A percentile compares a stretch with the other conserved stretches of the same genome.
These are phyloP conservation scores for Aaosphaeria arxii DNA, from an alignment of 2,329 filamentous ascomycete species.

Conservation along the genomic window DNA sequence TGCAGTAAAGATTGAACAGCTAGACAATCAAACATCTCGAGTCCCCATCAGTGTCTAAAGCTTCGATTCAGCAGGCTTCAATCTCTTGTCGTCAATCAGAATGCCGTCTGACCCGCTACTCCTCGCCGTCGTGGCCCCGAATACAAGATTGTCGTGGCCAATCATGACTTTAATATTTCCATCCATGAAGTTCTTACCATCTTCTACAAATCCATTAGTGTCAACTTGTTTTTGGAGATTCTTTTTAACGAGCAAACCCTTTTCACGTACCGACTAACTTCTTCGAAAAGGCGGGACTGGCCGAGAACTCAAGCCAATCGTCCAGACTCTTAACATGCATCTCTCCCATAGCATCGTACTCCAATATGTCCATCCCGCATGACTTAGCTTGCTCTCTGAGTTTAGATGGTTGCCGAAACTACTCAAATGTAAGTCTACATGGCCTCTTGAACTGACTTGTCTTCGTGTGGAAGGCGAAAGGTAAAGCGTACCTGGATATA, in stretches of 20 bases:
- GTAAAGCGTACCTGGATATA: constrained; percentile 10
- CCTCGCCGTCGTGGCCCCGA: constrained; percentile 6
- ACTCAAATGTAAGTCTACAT: no score
- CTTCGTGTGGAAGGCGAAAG: background rate
- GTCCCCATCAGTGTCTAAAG: background rate
- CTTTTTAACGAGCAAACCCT: no score
- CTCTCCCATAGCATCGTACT: constrained; percentile 12
- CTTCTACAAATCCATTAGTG: constrained; percentile 1
- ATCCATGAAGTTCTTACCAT: constrained; percentile 11
- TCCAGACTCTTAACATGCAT: constrained; percentile 15
- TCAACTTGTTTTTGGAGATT: background rate
- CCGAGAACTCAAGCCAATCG: constrained; percentile 11
- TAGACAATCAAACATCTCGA: no score
- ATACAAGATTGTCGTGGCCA: constrained; percentile 4
- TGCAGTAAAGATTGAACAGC: no score
- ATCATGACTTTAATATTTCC: background rate
- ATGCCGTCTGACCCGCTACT: constrained; percentile 10
- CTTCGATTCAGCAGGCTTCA: constrained; percentile 8
- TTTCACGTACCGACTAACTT: constrained; percentile 8
- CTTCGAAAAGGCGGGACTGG: constrained; percentile 5
- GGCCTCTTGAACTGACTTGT: no score
- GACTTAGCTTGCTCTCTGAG: constrained; percentile 6
- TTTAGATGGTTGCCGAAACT: constrained; percentile 1
- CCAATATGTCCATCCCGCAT: constrained; percentile 9
- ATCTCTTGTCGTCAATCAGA: constrained; percentile 3